Base-by-base conservation (phyloP, 495 filamentous ascomycete species). In the Aspergillus biplanus region DNA sequence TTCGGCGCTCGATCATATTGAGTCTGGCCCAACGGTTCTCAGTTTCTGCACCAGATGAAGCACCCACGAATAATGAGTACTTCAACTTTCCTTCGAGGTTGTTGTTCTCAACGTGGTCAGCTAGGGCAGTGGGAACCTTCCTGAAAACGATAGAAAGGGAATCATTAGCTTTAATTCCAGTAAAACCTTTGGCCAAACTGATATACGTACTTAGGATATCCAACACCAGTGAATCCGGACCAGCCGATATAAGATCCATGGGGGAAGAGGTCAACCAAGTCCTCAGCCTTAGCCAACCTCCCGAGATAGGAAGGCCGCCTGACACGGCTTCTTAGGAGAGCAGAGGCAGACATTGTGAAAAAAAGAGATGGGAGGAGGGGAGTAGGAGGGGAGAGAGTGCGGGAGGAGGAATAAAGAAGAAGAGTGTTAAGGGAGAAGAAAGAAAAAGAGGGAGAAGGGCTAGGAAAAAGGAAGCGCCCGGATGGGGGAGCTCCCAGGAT, bases 151-250 rank as follows among this genome's bases (percentile, higher is more conserved):
- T 27, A 53, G 27, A 37, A 65, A 27, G 35, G 31, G 5, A n/a
- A 58, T 42, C 47, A 16, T 69, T 55, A 66, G 58, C 44, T n/a
- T 16, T 46, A 32, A 21, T 21, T 7, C 39, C 9, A 16, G 42
- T 44, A 39, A 56, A 47, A 59, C 21, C 21, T 27, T 27, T 27
- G 21, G 21, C 21, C 39, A 34, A 44, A 32, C 35, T 37, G 52
- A 52, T 12, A n/a, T 18, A 83, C 89, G 48, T 81, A 90, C 89
- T 95, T 95, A 56, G 91, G 91, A 76, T 96, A 96, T 57, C 92
- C 92, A 56, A 94, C 91, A 68, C 91, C 92, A 31, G 92, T 97
- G 74, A 97, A 97, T 31, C 92, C 92, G 65, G 89, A 91, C 92
- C 92, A 96, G 61, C 92, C 91, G 70, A 97, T 84, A 71, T 93